phyloP scores from a whole-genome alignment of 2,329 filamentous ascomycete genomes.

The Purpureocillium takamizusanense region DNA sequence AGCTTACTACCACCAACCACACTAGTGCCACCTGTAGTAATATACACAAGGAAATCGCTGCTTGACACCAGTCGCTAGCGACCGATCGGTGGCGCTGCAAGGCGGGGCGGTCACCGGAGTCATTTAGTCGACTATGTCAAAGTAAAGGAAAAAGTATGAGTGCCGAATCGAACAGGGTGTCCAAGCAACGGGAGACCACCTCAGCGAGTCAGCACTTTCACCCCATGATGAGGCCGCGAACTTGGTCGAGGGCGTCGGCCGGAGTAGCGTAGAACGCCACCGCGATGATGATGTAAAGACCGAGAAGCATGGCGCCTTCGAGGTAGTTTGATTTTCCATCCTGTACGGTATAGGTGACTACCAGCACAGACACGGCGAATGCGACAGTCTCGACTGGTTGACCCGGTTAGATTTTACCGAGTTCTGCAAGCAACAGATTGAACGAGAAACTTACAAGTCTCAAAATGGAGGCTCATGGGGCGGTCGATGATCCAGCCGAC shows the following conservation, averaged over 20 bases:
- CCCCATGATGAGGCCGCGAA: neutral
- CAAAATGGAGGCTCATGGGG: slow-evolving; percentile 72
- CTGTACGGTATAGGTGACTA: slow-evolving; percentile 68
- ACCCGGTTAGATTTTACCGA: neutral
- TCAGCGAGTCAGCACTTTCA: neutral
- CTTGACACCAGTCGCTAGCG: no score
- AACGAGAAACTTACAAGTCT: slow-evolving; percentile 36
- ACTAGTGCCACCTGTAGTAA: no score
- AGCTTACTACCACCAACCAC: no score
- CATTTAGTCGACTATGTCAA: no score
- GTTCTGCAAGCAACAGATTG: no score
- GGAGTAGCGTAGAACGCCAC: slow-evolving; percentile 51
- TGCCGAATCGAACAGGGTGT: no score
- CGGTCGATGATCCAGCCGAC: slow-evolving; percentile 68
- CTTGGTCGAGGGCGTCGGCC: slow-evolving; percentile 33
- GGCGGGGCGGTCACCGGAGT: no score
- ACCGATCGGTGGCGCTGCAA: no score
- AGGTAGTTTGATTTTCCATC: slow-evolving; percentile 81
- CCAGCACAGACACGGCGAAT: slow-evolving; percentile 66
- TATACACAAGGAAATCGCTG: no score
- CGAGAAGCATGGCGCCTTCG: slow-evolving; percentile 61
- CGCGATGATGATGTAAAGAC: slow-evolving; percentile 51
- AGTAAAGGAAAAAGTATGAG: no score
- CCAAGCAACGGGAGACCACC: neutral
- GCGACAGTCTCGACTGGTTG: slow-evolving; percentile 60